Conservation (phyloP, 2,329 filamentous ascomycete species). For the Aspergillus viridinutans region DNA sequence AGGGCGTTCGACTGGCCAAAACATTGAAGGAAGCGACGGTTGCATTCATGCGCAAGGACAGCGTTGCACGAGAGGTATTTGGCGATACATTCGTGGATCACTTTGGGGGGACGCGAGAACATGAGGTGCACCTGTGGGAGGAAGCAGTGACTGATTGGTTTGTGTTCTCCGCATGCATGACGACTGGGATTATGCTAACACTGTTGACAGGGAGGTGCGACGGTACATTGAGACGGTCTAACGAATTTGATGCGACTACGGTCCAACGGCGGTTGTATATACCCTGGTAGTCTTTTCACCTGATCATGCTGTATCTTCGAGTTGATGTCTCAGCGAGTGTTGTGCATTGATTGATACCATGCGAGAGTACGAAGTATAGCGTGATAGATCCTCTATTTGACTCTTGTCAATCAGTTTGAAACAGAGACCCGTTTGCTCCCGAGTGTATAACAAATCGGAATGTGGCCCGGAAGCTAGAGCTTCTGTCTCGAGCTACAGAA, state of each 20-base stretch:
- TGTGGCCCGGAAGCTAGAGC: neutral
- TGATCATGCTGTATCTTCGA: neutral
- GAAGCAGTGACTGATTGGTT: conserved; percentile 97
- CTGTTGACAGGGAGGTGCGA: conserved; percentile 61
- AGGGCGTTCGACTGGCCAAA: conserved; percentile 76
- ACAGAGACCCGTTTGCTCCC: neutral
- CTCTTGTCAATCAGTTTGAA: neutral
- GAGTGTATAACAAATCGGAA: neutral
- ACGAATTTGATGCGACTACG: neutral
- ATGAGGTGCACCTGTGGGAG: conserved; percentile 87
- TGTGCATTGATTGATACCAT: neutral
- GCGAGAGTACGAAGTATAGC: neutral
- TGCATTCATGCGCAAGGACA: conserved; percentile 70
- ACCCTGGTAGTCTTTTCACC: neutral
- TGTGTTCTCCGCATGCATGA: conserved; percentile 35
- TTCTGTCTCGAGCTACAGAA: neutral
- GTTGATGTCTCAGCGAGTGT: neutral
- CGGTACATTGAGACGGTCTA: conserved; percentile 75
- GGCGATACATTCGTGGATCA: conserved; percentile 96
- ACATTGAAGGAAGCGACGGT: conserved; percentile 78
- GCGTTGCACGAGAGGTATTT: conserved; percentile 88
- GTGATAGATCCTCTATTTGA: neutral
- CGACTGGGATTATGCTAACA: conserved; percentile 13
- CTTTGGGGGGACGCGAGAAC: conserved; percentile 84
- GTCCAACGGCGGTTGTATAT: neutral